phyloP scores from a whole-genome alignment of 768 basidiomycete species.

The Leucocoprinus birnbaumii region DNA sequence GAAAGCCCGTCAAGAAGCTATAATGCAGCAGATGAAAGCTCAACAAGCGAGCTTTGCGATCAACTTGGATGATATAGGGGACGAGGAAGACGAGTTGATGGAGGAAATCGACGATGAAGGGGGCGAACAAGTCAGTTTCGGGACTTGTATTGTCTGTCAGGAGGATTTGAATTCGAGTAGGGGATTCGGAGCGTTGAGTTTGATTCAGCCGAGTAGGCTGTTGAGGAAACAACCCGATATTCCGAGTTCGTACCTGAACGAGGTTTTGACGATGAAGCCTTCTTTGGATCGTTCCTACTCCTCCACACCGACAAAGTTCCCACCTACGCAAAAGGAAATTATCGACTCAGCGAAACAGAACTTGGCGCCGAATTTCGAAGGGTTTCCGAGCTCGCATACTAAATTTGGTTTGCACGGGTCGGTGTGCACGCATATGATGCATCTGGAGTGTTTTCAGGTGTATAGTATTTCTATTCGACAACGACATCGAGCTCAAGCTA shows the following conservation, averaged over 20 bases:
- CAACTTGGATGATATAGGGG: conserved; percentile 70
- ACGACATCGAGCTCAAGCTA: conserved; percentile 84
- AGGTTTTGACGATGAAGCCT: conserved; percentile 58
- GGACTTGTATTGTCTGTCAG: conserved; percentile 98
- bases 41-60: conserved; percentile 86
- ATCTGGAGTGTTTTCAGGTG: conserved; percentile 88
- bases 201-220: conserved; percentile 85
- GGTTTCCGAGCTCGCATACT: conserved; percentile 66
- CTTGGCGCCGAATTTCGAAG: conserved; percentile 58
- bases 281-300: conserved; percentile 60
- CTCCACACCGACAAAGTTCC: conserved; percentile 35
- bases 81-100: conserved; percentile 66
- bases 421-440: conserved; percentile 97
- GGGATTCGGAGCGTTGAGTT: conserved; percentile 82
- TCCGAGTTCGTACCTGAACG: conserved; percentile 64
- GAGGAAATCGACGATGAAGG: conserved; percentile 43
- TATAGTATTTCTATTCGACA: conserved; percentile 86
- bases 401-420: conserved; percentile 86
- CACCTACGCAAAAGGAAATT: conserved; percentile 47
- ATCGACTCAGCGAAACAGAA: conserved; percentile 40
- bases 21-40: conserved; percentile 94
- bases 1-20: conserved; percentile 86
- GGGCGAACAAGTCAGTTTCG: conserved; percentile 50
- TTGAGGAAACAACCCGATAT: conserved; percentile 76
- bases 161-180: conserved; percentile 76